phyloP scores from a whole-genome alignment of 2,329 filamentous ascomycete genomes.

The Penicillium sp. region DNA sequence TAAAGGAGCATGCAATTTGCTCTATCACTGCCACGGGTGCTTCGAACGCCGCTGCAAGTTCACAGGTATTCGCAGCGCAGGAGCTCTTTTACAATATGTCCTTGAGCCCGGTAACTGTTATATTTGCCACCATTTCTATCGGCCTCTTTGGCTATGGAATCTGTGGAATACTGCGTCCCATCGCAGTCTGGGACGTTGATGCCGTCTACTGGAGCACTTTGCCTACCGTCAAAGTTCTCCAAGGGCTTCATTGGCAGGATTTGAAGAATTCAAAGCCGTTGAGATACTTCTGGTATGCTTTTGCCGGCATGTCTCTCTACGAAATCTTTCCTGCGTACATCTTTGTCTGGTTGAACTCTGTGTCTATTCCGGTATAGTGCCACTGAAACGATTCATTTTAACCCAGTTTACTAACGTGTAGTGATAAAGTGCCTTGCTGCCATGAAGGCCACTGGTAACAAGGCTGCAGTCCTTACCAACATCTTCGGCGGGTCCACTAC shows the following conservation, averaged over 20 bases:
- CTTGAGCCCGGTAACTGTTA: slow-evolving; percentile 47
- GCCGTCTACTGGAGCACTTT: slow-evolving; percentile 57
- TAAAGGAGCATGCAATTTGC: slow-evolving; percentile 58
- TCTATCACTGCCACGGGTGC: slow-evolving; percentile 56
- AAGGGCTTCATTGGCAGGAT: slow-evolving; percentile 55
- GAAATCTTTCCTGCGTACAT: slow-evolving; percentile 58
- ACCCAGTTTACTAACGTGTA: background rate
- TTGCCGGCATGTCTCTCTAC: slow-evolving; percentile 50
- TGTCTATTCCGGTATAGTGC: slow-evolving; percentile 48
- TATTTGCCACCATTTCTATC: slow-evolving; percentile 54
- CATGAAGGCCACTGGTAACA: slow-evolving; percentile 51
- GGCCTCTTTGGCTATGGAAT: slow-evolving; percentile 57
- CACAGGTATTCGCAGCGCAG: slow-evolving; percentile 49
- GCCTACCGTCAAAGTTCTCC: slow-evolving; percentile 54
- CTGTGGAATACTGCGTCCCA: slow-evolving; percentile 53
- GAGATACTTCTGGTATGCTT: slow-evolving; percentile 54
- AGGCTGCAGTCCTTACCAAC: slow-evolving; percentile 45
- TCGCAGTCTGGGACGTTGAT: slow-evolving; percentile 57
- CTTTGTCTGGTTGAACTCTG: slow-evolving; percentile 55
- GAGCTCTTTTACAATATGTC: slow-evolving; percentile 54
- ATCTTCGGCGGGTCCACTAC: slow-evolving; percentile 54
- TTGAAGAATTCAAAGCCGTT: slow-evolving; percentile 53
- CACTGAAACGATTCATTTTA: background rate
- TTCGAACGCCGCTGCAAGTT: slow-evolving; percentile 48
- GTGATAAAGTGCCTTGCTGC: slow-evolving; percentile 47